Evolutionary conservation across 257 asterid species (phyloP).

Genomic region (Capsicum baccatum): DNA sequence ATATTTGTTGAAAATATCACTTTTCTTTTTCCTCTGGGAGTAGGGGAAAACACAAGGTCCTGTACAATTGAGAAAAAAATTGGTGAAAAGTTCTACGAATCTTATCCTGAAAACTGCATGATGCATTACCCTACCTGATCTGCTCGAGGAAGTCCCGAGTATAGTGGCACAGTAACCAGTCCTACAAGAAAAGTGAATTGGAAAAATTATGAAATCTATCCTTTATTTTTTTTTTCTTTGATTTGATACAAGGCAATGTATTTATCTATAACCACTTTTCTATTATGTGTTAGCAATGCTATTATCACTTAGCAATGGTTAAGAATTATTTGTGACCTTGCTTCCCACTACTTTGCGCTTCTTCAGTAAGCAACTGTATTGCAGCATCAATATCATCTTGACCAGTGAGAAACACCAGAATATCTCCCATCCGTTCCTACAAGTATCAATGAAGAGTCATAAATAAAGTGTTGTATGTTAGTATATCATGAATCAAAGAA

Average conservation of each 20-base stretch:
- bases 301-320: neutral
- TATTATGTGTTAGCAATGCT: neutral
- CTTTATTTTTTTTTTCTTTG: neutral
- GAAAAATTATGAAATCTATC: constrained; percentile 3
- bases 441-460: constrained; percentile 23
- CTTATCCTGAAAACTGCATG: neutral
- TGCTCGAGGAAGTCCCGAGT: constrained; percentile 90
- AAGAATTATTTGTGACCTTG: constrained; percentile 50
- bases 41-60: constrained; percentile 93
- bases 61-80: constrained; percentile 36
- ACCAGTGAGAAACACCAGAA: constrained; percentile 91
- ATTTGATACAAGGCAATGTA: neutral
- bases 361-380: constrained; percentile 82
- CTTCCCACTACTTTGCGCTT: constrained; percentile 55
- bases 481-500: constrained; percentile 29
- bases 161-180: constrained; percentile 78
- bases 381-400: constrained; percentile 99
- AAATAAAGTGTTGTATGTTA: constrained; percentile 4
- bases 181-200: constrained; percentile 54
- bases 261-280: constrained; percentile 13
- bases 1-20: constrained; percentile 92
- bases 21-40: constrained; percentile 95
- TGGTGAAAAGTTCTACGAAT: neutral
- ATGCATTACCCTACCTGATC: constrained; percentile 68
- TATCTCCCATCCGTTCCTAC: constrained; percentile 90